Base-by-base conservation (phyloP, 805 yeast species). In the Kregervanrija pseudodelftensis region DNA sequence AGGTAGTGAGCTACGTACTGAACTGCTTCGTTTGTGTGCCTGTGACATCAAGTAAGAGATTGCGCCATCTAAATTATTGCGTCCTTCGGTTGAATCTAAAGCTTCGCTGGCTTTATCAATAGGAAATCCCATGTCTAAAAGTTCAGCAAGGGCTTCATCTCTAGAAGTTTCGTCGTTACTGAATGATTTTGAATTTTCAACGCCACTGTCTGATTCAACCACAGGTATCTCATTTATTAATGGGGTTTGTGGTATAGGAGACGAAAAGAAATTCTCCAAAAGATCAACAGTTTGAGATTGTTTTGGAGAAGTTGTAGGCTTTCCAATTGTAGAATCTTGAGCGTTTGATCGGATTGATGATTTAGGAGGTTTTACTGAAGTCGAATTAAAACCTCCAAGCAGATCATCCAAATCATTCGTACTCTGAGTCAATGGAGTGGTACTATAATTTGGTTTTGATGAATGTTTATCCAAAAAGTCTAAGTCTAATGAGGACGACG, bases 101-200 rank as follows among this genome's bases (percentile, higher is more conserved):
- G 95, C 95, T 2, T 65, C 63, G 22, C 69, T 72, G 4, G 93
- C 79, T 42, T 70, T 75, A 2, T 77, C 80, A 1, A 74, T 65
- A 1, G 82, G 62, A 55, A 87, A 87, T 2, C 95, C 95, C 79
- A 87, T 87, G 47, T 86, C 93, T 2, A 85, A 63, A 37, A 86
- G 67, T 52, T 79, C 85, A 0, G 91, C 91, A 13, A 85, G 57
- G 1, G 78, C 69, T 36, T 65, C 65, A 50, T 80, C 85, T 38
- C 61, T 59, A 8, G n/a, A 15, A 17, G 12, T 13, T 11, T 43
- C 42, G 15, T 44, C 17, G 30, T 33, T 13, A 3, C 14, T 9
- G 11, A 9, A 5, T 34, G 31, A 30, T 22, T 22, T 22, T 22
- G 28, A 7, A 22, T 22, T 22, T 22, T 22, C 28, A 22, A 22